A percentile compares a stretch with the other conserved stretches of the same genome.
phyloP scores from a whole-genome alignment of 2,329 filamentous ascomycete species.

The Dactylellina cionopaga region DNA sequence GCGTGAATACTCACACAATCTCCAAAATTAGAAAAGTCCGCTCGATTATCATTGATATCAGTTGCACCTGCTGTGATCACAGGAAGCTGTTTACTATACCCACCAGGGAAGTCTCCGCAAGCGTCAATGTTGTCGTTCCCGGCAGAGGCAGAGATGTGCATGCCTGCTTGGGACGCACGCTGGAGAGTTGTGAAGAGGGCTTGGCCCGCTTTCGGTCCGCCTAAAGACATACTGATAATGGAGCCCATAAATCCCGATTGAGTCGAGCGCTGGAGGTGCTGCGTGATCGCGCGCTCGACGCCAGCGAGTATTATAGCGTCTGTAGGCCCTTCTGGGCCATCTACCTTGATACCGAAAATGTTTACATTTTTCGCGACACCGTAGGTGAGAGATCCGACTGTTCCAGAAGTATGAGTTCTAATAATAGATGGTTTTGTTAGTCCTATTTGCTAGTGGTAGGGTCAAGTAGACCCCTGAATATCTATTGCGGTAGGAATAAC shows the following conservation, averaged over 20 bases:
- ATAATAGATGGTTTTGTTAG: no score
- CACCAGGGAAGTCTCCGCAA: conserved; percentile 58
- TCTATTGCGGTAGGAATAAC: no score
- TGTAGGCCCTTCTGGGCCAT: conserved; percentile 59
- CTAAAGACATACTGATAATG: conserved; percentile 70
- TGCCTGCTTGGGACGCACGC: conserved; percentile 58
- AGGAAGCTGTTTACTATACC: conserved; percentile 59
- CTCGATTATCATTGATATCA: conserved; percentile 59
- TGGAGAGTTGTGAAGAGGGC: not conserved
- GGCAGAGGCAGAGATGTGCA: conserved; percentile 62
- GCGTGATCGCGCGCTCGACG: conserved; percentile 62
- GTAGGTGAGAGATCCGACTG: conserved; percentile 58
- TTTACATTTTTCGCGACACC: conserved; percentile 64
- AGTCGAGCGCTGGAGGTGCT: conserved; percentile 62
- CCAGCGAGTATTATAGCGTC: conserved; percentile 58
- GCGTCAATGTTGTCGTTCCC: conserved; percentile 59
- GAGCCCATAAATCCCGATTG: conserved; percentile 59
- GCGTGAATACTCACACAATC: conserved; percentile 68
- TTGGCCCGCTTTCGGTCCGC: conserved; percentile 59
- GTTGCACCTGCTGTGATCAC: conserved; percentile 62
- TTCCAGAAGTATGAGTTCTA: conserved; percentile 56
- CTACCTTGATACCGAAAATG: conserved; percentile 64
- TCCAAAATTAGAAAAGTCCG: conserved; percentile 63
- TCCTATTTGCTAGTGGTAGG: no score
- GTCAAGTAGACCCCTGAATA: no score